Percentiles rank a stretch among this genome's conserved stretches.
These are phyloP conservation scores for Saturnispora zaruensis DNA, from an alignment of 805 yeast genomes.

Conservation along the genomic window DNA sequence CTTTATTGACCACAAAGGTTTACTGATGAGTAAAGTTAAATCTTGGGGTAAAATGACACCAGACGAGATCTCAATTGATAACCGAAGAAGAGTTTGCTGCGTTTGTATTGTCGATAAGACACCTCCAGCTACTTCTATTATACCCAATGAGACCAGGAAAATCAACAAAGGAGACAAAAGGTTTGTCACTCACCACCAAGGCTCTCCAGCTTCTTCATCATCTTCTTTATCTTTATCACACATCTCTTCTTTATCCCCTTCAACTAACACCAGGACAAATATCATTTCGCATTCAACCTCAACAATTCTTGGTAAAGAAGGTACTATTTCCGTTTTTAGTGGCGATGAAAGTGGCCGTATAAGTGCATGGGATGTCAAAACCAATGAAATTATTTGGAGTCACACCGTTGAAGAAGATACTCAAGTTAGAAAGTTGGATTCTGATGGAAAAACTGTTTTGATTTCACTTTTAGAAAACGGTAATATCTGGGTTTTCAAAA, in stretches of 20 bases:
- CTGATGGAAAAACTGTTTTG: constrained; percentile 24
- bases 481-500: constrained; percentile 17
- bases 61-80: not conserved
- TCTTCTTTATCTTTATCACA: not conserved
- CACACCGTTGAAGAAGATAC: not conserved
- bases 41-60: constrained; percentile 8
- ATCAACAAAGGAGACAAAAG: not conserved
- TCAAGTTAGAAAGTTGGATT: constrained; percentile 19
- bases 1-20: constrained; percentile 17
- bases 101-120: constrained; percentile 9
- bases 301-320: constrained; percentile 17
- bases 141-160: not conserved
- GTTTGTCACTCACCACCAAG: not conserved
- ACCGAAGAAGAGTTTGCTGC: constrained; percentile 7
- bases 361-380: constrained; percentile 28
- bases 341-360: constrained; percentile 26
- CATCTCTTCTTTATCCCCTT: not conserved
- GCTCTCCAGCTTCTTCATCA: constrained; percentile 1
- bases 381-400: constrained; percentile 9
- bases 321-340: constrained; percentile 25
- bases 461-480: constrained; percentile 21
- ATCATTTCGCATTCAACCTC: constrained; percentile 15
- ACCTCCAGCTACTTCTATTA: not conserved
- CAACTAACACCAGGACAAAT: not conserved
- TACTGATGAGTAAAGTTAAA: constrained; percentile 10